Evolutionary conservation across 257 asterid genomes (phyloP).

Genomic region (Jasminum sambac): DNA sequence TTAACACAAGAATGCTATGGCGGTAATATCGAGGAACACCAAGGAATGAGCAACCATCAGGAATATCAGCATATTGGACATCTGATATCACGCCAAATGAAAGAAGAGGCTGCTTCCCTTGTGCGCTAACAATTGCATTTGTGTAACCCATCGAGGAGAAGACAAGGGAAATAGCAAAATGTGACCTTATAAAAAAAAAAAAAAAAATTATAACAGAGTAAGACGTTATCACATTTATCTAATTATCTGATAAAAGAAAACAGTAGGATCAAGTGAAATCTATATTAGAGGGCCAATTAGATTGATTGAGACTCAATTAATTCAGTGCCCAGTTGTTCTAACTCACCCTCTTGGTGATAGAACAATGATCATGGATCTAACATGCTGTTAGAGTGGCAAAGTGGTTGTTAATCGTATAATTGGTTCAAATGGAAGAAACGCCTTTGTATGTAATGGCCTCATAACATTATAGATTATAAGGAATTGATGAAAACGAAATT

Average conservation of each 20-base stretch:
- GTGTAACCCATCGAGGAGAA: constrained; percentile 51
- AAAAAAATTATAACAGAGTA: neutral
- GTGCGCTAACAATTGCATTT: constrained; percentile 41
- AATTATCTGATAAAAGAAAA: constrained; percentile 1
- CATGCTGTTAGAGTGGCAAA: neutral
- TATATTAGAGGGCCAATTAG: neutral
- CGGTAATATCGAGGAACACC: constrained; percentile 95
- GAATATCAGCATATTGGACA: constrained; percentile 94
- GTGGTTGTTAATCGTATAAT: too few relatives aligned
- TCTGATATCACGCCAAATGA: constrained; percentile 96
- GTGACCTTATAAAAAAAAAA: neutral
- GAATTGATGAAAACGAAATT: too few relatives aligned
- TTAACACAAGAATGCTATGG: constrained; percentile 72
- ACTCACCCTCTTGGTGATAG: neutral
- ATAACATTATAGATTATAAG: too few relatives aligned
- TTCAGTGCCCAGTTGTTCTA: neutral
- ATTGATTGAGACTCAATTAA: neutral
- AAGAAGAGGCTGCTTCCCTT: constrained; percentile 63
- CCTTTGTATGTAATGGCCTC: too few relatives aligned
- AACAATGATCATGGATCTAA: neutral
- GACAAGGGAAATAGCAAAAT: neutral
- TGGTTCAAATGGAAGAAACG: too few relatives aligned
- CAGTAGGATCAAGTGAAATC: neutral
- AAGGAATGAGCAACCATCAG: constrained; percentile 82
- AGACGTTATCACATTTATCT: neutral